These are phyloP conservation scores for Leucosporidium scottii DNA, from an alignment of 768 basidiomycete genomes.

Conservation along the genomic window DNA sequence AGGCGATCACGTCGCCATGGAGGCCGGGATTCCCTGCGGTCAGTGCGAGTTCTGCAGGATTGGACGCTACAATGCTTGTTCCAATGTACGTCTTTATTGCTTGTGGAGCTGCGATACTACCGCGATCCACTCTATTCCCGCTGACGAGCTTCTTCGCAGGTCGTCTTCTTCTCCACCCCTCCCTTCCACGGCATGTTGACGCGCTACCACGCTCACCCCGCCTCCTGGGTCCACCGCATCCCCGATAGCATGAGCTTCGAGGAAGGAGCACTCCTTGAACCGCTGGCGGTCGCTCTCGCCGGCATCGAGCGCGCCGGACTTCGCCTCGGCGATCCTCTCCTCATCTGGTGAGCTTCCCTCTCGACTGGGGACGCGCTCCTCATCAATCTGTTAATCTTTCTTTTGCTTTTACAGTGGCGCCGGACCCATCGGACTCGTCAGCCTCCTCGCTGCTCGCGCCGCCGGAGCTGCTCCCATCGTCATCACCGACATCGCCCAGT, in stretches of 20 bases:
- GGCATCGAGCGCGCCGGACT: slow-evolving; percentile 44
- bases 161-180: slow-evolving; percentile 45
- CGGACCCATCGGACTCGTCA: slow-evolving; percentile 46
- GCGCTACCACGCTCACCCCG: slow-evolving; percentile 41
- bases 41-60: slow-evolving; percentile 43
- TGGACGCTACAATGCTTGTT: slow-evolving; percentile 46
- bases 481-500: slow-evolving; percentile 45
- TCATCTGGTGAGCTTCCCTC: slow-evolving; percentile 41
- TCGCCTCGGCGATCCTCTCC: slow-evolving; percentile 43
- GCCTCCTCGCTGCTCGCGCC: slow-evolving; percentile 43
- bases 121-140: background rate
- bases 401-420: slow-evolving; percentile 39
- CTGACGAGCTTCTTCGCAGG: slow-evolving; percentile 36
- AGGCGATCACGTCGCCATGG: slow-evolving; percentile 34
- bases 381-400: background rate
- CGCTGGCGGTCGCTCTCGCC: slow-evolving; percentile 45
- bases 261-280: slow-evolving; percentile 45
- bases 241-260: slow-evolving; percentile 45
- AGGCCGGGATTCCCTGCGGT: slow-evolving; percentile 40
- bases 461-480: slow-evolving; percentile 46
- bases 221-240: slow-evolving; percentile 44
- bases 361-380: background rate
- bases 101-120: background rate
- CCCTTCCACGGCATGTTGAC: slow-evolving; percentile 42
- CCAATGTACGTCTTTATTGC: background rate